phyloP scores from a whole-genome alignment of 139 green algal species.

The Picocystis salinarum region DNA sequence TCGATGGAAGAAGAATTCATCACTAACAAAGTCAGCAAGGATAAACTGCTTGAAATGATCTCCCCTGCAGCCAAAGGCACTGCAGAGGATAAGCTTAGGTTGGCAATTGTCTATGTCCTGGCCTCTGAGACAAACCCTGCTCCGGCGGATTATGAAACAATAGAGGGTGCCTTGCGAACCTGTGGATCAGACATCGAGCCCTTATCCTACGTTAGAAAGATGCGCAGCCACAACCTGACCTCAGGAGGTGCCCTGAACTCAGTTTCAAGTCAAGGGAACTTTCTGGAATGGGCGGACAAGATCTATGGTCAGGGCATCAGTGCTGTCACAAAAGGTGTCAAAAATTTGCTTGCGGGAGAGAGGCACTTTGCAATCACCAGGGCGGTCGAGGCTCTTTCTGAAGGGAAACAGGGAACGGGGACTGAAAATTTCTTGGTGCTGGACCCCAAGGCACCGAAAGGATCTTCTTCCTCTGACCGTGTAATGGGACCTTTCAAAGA shows the following conservation, averaged over 20 bases:
- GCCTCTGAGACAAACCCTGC: conserved; percentile 21
- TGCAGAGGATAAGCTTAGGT: conserved; percentile 65
- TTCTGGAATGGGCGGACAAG: conserved; percentile 84
- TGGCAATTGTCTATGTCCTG: conserved; percentile 74
- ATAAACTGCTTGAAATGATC: conserved; percentile 1
- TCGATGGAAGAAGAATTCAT: conserved; percentile 69
- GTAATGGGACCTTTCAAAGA: conserved; percentile 48
- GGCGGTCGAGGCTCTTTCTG: conserved; percentile 75
- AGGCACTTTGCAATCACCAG: conserved; percentile 50
- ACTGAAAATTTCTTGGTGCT: conserved; percentile 56
- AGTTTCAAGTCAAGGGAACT: conserved; percentile 25
- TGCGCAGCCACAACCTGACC: conserved; percentile 67
- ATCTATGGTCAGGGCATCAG: conserved; percentile 69
- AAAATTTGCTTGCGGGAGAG: conserved; percentile 60
- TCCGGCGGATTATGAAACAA: conserved; percentile 24
- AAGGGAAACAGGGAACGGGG: conserved; percentile 20
- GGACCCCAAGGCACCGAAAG: conserved; percentile 54
- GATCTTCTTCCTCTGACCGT: conserved; percentile 7
- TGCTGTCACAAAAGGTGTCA: conserved; percentile 73
- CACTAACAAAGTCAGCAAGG: conserved; percentile 43
- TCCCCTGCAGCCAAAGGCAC: conserved; percentile 22
- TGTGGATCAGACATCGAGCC: conserved; percentile 48
- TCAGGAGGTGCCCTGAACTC: conserved; percentile 8
- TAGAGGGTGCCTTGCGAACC: conserved; percentile 30
- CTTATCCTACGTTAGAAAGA: conserved; percentile 68